Base-by-base conservation (phyloP, 805 yeast genomes). In the Hanseniaspora mollemarum region DNA sequence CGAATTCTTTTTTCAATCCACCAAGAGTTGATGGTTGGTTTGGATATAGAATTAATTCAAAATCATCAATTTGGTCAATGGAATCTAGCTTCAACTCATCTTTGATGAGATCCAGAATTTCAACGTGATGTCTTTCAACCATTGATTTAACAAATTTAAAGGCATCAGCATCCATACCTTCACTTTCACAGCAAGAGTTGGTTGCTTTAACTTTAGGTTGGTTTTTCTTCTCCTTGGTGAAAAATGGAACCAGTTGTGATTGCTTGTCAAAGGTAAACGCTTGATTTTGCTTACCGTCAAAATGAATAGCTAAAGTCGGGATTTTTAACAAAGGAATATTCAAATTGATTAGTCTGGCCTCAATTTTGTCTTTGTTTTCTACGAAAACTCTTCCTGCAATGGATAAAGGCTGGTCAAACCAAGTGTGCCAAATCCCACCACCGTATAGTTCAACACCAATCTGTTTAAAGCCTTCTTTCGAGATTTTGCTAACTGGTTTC, bases 371-470 rank as follows among this genome's bases (percentile, higher is more conserved):
- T 16, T 62, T 60, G 31, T 73, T 73, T 37, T 68, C 72, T 16
- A 85, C 82, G 62, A 81, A 81, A 1, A 90, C 95, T 57, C 97
- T 73, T 15, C 98, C 98, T 8, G 96, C 97, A 54, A 87, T 70
- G 35, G 90, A 75, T 58, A 92, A 73, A 64, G 90, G 96, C 54
- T 96, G 78, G 65, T 90, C 98, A 61, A 92, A 90, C 96, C 97
- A 90, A 4, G 95, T 78, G 62, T 86, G 96, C 79, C 96, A 92
- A 51, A 88, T 80, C 46, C 95, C 92, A 32, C 97, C 97, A 52
- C 98, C 97, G 61, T 90, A 90, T 45, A 81, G 77, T 66, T 92
- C 97, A 9, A 92, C 94, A 35, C 95, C 97, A 18, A 92, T 78
- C 64, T 88, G 95, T 51, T 78, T 73, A 60, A 79, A 90, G 1